Base-by-base conservation (phyloP, 2,329 filamentous ascomycete genomes). In the Colletotrichum trifolii region DNA sequence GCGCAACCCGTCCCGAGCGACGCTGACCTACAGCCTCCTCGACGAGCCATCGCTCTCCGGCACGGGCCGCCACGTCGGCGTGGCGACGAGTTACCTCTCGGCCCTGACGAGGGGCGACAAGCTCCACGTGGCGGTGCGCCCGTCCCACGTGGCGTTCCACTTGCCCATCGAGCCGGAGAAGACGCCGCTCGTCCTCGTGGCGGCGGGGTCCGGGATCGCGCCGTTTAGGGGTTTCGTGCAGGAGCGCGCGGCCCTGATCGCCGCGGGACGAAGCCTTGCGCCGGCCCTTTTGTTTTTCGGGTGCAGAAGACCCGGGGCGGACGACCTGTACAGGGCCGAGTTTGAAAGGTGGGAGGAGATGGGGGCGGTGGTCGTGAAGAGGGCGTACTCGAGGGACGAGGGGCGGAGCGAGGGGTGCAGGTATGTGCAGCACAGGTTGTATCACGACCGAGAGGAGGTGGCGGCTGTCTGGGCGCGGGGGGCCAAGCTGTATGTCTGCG, bases 11-110 rank as follows among this genome's bases (percentile, higher is more conserved):
- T 77, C 75, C 12, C 79, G 81, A 62, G 86, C 83, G 36, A 87
- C 87, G 0, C 80, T 93, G 34, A 91, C 89, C 2, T 91, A 89
- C 76, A 81, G 82, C 4, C 81, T 92, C 2, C 80, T 90, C 60
- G 81, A 86, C 54, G 78, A 78, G 2, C 81, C 82, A 0, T 82
- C 85, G 0, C 76, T 83, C 10, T 81, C 83, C 2, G 80, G 80
- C 54, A 80, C 81, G 56, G 82, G 83, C 11, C 76, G 78, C 9
- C 82, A 87, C 75, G 72, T 85, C 7, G 89, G 89, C 54, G 87
- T 90, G 2, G 86, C 88, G 2, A 87, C 86, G 0, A 85, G 79
- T 60, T 91, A 89, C 74, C 82, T 91, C 9, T 81, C 85, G 2
- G 77, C 78, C 0, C 79, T 88, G 0, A 73, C 74, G 3, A 53